Conservation (phyloP, 352 stramenopile genomes). For the Globisporangium yorkense region DNA sequence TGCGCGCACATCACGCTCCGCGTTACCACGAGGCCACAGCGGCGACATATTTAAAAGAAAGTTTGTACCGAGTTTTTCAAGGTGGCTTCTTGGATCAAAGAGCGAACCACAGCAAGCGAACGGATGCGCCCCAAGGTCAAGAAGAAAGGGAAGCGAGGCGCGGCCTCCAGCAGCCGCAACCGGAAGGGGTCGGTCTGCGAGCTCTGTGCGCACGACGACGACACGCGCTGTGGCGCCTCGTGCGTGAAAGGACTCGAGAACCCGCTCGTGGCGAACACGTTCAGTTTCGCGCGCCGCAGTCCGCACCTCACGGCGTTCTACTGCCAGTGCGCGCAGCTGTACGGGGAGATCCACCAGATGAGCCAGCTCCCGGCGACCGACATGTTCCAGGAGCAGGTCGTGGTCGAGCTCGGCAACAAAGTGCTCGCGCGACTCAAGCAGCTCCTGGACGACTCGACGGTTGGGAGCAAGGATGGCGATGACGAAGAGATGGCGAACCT, state of each 20-base stretch:
- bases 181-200: constrained; percentile 11
- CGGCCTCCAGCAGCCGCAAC: neutral
- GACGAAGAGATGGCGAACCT: neutral
- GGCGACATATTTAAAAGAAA: neutral
- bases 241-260: constrained; percentile 10
- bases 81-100: too few relatives aligned
- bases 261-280: constrained; percentile 11
- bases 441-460: constrained; percentile 6
- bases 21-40: too few relatives aligned
- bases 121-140: constrained; percentile 7
- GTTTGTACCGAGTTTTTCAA: neutral
- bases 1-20: too few relatives aligned
- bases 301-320: constrained; percentile 26
- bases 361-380: constrained; percentile 12
- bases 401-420: constrained; percentile 23
- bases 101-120: neutral
- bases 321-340: constrained; percentile 29
- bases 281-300: constrained; percentile 12
- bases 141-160: constrained; percentile 8
- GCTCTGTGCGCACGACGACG: constrained; percentile 11
- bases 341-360: constrained; percentile 36
- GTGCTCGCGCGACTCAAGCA: constrained; percentile 19
- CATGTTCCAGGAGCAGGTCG: constrained; percentile 26
- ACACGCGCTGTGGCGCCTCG: constrained; percentile 6
- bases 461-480: neutral